Percentiles rank a stretch among this genome's conserved stretches.
These are phyloP conservation scores for Limonium bicolor DNA, from an alignment of 148 eudicot species.

Conservation along the genomic window DNA sequence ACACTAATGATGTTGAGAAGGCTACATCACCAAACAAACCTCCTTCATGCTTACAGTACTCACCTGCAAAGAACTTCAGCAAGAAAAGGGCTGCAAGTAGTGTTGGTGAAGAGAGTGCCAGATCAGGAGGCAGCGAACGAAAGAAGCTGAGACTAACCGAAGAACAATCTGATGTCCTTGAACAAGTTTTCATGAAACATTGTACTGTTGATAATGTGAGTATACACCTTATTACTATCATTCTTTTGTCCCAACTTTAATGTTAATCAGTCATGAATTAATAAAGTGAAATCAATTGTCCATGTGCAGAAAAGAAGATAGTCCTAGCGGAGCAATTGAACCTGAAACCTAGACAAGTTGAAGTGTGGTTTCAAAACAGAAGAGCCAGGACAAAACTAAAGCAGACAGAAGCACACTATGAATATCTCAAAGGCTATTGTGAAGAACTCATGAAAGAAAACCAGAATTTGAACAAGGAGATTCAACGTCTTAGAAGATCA, in stretches of 20 bases:
- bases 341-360: constrained; percentile 5
- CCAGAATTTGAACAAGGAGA: too few relatives aligned
- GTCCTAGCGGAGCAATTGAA: background rate
- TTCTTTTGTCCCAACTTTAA: background rate
- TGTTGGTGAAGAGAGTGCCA: background rate
- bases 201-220: constrained; percentile 5
- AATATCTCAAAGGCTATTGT: too few relatives aligned
- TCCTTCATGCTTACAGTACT: too few relatives aligned
- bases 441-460: too few relatives aligned
- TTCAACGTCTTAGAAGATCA: too few relatives aligned
- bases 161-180: constrained; percentile 1
- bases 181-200: background rate
- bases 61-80: too few relatives aligned
- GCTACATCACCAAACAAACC: too few relatives aligned
- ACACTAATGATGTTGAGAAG: too few relatives aligned
- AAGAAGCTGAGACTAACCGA: constrained; percentile 4
- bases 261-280: background rate
- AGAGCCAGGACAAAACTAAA: too few relatives aligned
- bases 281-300: background rate
- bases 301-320: constrained; percentile 4
- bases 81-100: background rate
- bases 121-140: background rate
- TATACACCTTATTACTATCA: background rate
- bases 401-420: too few relatives aligned
- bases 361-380: constrained; percentile 7